Conservation (phyloP, 371 early-diverging fungal genomes). For the Saksenaea vasiformis region DNA sequence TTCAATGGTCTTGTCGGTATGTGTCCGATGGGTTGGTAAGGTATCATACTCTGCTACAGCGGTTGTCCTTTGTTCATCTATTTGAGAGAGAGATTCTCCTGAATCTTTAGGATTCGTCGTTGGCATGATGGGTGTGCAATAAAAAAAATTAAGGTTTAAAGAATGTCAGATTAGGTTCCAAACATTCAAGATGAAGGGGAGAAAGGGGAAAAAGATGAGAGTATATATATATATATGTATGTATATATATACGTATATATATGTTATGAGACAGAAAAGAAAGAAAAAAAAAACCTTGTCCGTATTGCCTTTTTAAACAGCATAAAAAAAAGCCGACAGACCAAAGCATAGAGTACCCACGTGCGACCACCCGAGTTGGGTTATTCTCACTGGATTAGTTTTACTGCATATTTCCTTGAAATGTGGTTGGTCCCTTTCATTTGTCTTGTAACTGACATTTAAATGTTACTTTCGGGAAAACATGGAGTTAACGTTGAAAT, state of each 20-base stretch:
- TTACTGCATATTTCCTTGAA: background rate
- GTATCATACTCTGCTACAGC: background rate
- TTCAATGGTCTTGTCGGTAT: background rate
- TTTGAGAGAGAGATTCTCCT: background rate
- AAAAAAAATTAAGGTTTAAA: background rate
- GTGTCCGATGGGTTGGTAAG: background rate
- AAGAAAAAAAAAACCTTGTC: background rate
- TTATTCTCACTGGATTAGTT: background rate
- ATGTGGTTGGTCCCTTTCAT: background rate
- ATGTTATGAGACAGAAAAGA: background rate
- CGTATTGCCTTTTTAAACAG: background rate
- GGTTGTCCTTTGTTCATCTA: background rate
- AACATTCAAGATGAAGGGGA: background rate
- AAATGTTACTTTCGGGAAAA: background rate
- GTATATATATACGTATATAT: too few species aligned
- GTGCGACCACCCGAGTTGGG: background rate
- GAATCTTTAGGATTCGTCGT: background rate
- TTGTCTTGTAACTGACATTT: background rate
- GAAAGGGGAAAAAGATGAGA: background rate
- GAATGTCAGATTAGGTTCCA: conserved; percentile 1
- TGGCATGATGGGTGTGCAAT: background rate
- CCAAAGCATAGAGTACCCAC: background rate
- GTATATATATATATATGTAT: too few species aligned
- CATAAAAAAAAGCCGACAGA: background rate
- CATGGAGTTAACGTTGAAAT: background rate